Base-by-base conservation (phyloP, 116 monocot species). In the Zostera marina region DNA sequence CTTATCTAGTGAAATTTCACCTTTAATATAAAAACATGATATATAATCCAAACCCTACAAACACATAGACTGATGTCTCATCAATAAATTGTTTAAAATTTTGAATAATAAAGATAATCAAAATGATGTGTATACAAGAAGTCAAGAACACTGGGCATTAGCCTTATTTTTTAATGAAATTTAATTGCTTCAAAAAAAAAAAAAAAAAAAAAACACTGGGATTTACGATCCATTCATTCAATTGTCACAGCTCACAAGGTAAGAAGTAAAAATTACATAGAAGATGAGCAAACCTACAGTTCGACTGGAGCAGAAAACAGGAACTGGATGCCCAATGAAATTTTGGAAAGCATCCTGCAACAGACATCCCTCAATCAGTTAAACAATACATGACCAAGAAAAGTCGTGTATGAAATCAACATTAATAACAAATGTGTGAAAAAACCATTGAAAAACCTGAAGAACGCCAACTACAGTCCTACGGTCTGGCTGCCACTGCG, bases 261-360 rank as follows among this genome's bases (percentile, higher is more conserved):
- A 51, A 19, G 2, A 52, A 8, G 40, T 48, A 41, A 51, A 42
- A 38, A 16, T 8, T 19, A 20, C 14, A 17, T 25, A 6, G 12
- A 52, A 25, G 8, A 15, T 42, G 11, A 23, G 7, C 9, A 24
- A 62, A 60, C 73, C 79, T 76, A 93, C 93, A n/a, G 93, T 93
- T 74, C 93, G 72, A 68, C 93, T 88, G 40, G 93, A 93, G 56
- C 68, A 84, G 63, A 56, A 58, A 25, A 82, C 63, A 19, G 81
- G 72, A 41, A 93, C 93, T n/a, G 75, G 79, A 47, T 88, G 78
- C 12, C 93, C 93, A 25, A 93, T 68, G 57, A 93, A 93, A 19
- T 84, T 81, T 15, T 62, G 74, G 73, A 93, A 93, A 56, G 88
- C 93, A 44, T 88, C 88, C 93, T 93, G 62, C 56, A 68, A 47